Conservation (phyloP, 2,329 filamentous ascomycete species). For the Ceratocystis destructans region DNA sequence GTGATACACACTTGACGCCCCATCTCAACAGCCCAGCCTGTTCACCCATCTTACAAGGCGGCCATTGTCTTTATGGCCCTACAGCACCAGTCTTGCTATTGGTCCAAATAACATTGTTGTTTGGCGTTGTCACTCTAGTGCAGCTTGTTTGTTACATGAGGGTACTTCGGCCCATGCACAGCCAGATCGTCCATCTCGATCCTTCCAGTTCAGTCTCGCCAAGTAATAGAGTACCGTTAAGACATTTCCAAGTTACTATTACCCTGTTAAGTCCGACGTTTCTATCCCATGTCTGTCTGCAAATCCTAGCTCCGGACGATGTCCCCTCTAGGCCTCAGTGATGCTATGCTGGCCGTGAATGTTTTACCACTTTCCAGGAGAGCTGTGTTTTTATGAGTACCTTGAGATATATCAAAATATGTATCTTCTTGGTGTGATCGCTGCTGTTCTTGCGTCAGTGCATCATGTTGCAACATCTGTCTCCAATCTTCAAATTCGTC, state of each 20-base stretch:
- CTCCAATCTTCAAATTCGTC: constrained; percentile 4
- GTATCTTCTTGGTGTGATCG: background rate
- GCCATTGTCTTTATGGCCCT: background rate
- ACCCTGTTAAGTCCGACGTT: background rate
- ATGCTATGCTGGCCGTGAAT: background rate
- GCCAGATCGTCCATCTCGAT: too few relatives aligned
- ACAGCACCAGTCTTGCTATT: background rate
- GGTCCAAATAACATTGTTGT: background rate
- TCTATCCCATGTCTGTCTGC: background rate
- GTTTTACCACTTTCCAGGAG: too few relatives aligned
- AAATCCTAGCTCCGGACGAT: background rate
- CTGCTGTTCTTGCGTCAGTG: background rate
- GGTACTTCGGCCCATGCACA: too few relatives aligned
- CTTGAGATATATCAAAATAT: background rate
- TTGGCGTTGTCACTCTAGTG: background rate
- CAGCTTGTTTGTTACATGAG: too few relatives aligned
- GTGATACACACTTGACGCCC: background rate
- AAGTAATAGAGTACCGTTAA: too few relatives aligned
- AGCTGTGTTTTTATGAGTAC: background rate
- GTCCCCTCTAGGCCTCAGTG: background rate
- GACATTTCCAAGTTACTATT: background rate
- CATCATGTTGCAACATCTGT: constrained; percentile 2
- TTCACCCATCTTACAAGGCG: background rate
- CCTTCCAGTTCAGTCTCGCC: too few relatives aligned
- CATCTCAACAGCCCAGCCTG: background rate